Base-by-base conservation (phyloP, 78 protist species). In the Dictyostelium firmibasis region DNA sequence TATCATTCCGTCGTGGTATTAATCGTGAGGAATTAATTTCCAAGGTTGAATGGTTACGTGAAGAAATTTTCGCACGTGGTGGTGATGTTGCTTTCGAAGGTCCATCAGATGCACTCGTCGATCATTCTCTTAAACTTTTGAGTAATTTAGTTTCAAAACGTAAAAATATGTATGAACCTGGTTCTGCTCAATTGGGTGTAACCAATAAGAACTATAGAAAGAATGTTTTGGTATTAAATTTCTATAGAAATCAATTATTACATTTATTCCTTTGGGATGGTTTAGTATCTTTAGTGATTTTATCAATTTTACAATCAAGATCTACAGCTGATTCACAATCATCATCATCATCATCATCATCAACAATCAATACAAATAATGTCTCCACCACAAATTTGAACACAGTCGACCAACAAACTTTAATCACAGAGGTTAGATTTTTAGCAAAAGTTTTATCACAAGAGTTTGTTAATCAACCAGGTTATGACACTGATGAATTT, bases 241-340 rank as follows among this genome's bases (percentile, higher is more conserved):
- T 76, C 84, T 94, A 94, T 57, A 78, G 97, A 38, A 94, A 94
- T 77, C 93, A 87, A 72, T 38, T 94, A 76, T 36, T 94, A 14
- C 93, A 94, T 76, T 72, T 81, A 3, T 94, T 85, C 93, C 91
- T 44, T 13, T 84, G 93, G 94, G 97, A 94, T 86, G 97, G 97
- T 69, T 81, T 94, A 29, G 60, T 94, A 7, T 83, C 91, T 27
- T 67, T 87, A 72, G 93, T 69, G 6, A 53, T 93, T 10, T 57
- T 72, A 29, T 81, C 87, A 57, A 33, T 78, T 14, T 29, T 53
- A 23, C 64, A 93, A n/a, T 53, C 69, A 23, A 57, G 53, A 81
- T n/a, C 35, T 4, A 2, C 35, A 31, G 41, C 14, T 23, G 57
- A 43, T 35, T 14, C 86, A 25, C 38, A 35, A 29, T 44, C 79